Percentiles rank a stretch among this genome's conserved stretches.
Evolutionary conservation across 441 rosid species (phyloP).

Genomic region (Gossypium davidsonii): DNA sequence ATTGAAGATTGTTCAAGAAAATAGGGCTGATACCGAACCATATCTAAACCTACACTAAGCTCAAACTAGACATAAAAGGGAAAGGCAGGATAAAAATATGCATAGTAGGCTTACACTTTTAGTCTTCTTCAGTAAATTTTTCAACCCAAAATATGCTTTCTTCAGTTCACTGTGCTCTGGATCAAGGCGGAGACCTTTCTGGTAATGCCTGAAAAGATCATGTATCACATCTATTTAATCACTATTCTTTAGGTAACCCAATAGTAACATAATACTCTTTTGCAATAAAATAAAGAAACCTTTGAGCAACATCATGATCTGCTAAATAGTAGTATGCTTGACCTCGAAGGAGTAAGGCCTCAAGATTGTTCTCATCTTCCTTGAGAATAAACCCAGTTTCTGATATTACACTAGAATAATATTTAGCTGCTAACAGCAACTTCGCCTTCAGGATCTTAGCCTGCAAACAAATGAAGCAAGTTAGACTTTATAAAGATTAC

Average conservation of each 20-base stretch:
- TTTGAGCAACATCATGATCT: constrained; percentile 90
- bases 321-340: constrained; percentile 93
- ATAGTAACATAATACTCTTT: neutral
- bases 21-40: neutral
- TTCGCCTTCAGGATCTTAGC: constrained; percentile 21
- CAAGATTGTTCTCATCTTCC: constrained; percentile 83
- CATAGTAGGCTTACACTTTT: constrained; percentile 55
- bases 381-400: constrained; percentile 81
- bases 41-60: constrained; percentile 3
- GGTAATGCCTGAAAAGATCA: constrained; percentile 69
- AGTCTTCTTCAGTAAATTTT: constrained; percentile 85
- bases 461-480: neutral
- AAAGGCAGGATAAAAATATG: neutral
- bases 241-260: neutral
- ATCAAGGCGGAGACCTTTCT: constrained; percentile 91
- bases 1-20: neutral
- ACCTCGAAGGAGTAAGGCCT: constrained; percentile 86
- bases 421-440: constrained; percentile 60
- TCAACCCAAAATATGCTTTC: constrained; percentile 92
- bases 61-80: neutral
- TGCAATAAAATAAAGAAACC: constrained; percentile 32
- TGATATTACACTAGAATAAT: constrained; percentile 72
- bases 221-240: constrained; percentile 14
- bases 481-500: neutral
- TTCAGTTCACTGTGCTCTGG: constrained; percentile 92